Base-by-base conservation (phyloP, 345 rosid species). In the Melaleuca alternifolia region DNA sequence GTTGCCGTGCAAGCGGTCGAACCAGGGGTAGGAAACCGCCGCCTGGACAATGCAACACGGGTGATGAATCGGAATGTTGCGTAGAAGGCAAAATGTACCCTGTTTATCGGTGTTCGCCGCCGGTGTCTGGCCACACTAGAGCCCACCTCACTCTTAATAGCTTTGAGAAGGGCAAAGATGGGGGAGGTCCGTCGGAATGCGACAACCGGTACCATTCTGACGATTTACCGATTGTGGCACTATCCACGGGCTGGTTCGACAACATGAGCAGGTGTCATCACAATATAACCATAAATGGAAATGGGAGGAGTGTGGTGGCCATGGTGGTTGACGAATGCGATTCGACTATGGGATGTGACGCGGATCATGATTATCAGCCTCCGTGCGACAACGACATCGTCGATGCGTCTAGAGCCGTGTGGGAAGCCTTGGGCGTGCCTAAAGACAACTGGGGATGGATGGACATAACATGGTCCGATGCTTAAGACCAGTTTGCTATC, bases 11-110 rank as follows among this genome's bases (percentile, higher is more conserved):
- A 62, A 62, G 46, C 6, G 6, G 44, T 65, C 3, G 11, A 65
- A 65, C 30, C 77, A 30, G 77, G 16, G 44, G 77, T 23, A 33
- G 77, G 77, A 33, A 65, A 65, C 44, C 46, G 6, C 77, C 0
- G 77, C 24, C 46, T 0, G 24, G 77, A 33, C 77, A 65, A 20
- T 16, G 77, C 11, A 15, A 65, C 46, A 65, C 11, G 1, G 46
- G 46, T 0, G 77, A 16, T 1, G 77, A 16, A 3, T 65, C 12
- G 23, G 77, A 65, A 5, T 33, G 46, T 37, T 65, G 77, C 0
- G 1, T 65, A 92, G 8, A 93, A 93, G 94, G 76, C 82, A 46
- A 50, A 28, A 83, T 50, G 51, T 51, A 53, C 26, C 84, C 37
- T 6, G 9, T 30, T 28, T 20, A 51, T 53, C 28, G 59, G 84